A percentile compares a stretch with the other conserved stretches of the same genome.
phyloP scores from a whole-genome alignment of 23 red algal species.

The Gracilariopsis chorda region DNA sequence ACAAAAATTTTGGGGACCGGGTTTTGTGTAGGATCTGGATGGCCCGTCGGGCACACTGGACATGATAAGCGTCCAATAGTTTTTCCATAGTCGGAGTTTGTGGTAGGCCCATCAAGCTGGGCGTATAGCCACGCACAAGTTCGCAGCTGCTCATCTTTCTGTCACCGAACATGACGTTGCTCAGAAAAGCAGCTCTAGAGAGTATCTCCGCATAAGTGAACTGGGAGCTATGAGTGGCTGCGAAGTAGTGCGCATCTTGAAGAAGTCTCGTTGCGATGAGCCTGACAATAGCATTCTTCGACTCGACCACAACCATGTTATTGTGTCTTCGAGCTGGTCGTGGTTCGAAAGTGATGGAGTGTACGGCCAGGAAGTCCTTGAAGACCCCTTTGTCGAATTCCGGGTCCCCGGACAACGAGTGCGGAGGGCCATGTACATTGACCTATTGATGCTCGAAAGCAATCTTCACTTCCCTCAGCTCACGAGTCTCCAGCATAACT shows the following conservation, averaged over 20 bases:
- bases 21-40: not conserved
- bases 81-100: not conserved
- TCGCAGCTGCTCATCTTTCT: not conserved
- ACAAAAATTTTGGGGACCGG: not conserved
- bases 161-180: not conserved
- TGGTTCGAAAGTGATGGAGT: not conserved
- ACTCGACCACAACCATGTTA: constrained; percentile 4
- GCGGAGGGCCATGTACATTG: not conserved
- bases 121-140: not conserved
- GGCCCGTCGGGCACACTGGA: constrained; percentile 5
- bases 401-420: not conserved
- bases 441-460: too few relatives aligned
- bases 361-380: not conserved
- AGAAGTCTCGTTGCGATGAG: not conserved
- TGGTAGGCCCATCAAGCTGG: not conserved
- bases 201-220: too few relatives aligned
- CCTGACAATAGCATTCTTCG: not conserved
- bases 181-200: not conserved
- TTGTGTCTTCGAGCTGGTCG: not conserved
- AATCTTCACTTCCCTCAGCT: too few relatives aligned
- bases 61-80: not conserved
- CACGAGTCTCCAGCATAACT: not conserved
- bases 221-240: not conserved
- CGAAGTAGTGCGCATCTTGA: not conserved
- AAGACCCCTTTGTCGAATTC: not conserved